Base-by-base conservation (phyloP, 139 green algal species). In the Tetradesmus lagerheimii region DNA sequence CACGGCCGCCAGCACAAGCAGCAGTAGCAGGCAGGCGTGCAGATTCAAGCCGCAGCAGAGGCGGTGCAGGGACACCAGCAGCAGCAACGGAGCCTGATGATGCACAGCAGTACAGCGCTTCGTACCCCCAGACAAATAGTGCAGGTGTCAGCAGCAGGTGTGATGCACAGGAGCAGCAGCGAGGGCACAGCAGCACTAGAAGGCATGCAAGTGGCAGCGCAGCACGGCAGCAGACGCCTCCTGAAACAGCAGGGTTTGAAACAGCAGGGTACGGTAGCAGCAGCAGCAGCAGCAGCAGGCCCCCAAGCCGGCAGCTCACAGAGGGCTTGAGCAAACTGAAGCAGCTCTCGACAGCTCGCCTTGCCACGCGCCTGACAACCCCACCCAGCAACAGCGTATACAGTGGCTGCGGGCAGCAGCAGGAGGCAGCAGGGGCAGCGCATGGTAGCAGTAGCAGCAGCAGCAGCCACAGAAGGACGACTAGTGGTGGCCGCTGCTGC, bases 261-360 rank as follows among this genome's bases (percentile, higher is more conserved):
- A 11, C 31, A 38, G 31, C 71, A 16, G 77, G 77, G 38, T 47
- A 18, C 27, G 31, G 31, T 43, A 39, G 27, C 27, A 16, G 35
- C 77, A 86, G 80, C 81, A 74, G 81, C 81, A 71, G 45, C 25
- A 29, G 47, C n/a, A 41, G 81, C 43, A 39, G 84, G 66, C 84
- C 84, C 20, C 66, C 84, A 12, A 89, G 84, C 74, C 84, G 83
- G 85, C 71, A 89, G 45, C n/a, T 66, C 4, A 84, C 29, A 62
- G n/a, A 45, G 14, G 85, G 85, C 9, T n/a, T 89, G 39, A 84
- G 43, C 45, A 83, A 83, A 23, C 34, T 89, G 67, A 89, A 89
- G 43, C 85, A 89, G 71, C 71, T 89, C n/a, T 50, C 85, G 4
- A 71, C 85, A 29, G 85, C 85, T 37, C 64, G 85, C 12, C 45